phyloP scores from a whole-genome alignment of 164 flowering plant species.

The Annona squamosa region DNA sequence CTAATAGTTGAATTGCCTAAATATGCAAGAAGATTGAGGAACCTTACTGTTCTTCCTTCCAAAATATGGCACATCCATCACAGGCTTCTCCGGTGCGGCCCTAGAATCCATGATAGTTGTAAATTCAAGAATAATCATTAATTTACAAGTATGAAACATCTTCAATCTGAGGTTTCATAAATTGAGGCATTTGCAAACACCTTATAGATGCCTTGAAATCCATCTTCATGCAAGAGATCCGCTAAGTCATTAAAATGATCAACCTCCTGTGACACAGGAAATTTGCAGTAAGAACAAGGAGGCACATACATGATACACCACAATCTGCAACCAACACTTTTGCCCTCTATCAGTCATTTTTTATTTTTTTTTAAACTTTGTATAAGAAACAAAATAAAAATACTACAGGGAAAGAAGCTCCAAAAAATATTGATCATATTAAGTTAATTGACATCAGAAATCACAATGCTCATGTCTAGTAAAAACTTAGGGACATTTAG shows the following conservation, averaged over 20 bases:
- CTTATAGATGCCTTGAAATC: conserved; percentile 71
- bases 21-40: conserved; percentile 5
- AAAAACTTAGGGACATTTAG: too few species aligned
- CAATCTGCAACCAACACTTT: background rate
- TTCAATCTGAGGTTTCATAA: background rate
- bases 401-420: background rate
- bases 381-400: too few species aligned
- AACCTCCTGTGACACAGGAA: conserved; percentile 52
- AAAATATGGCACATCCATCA: conserved; percentile 94
- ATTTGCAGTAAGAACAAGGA: background rate
- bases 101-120: conserved; percentile 23
- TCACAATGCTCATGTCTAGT: background rate
- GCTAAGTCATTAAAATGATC: conserved; percentile 65
- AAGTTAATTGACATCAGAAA: too few species aligned
- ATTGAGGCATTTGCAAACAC: conserved; percentile 24
- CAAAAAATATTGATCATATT: too few species aligned
- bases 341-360: background rate
- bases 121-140: background rate
- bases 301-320: background rate
- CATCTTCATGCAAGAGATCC: conserved; percentile 44
- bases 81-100: conserved; percentile 80
- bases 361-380: too few species aligned
- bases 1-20: too few species aligned
- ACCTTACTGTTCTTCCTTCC: conserved; percentile 65
- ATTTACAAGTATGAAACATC: background rate